Evolutionary conservation across 2,329 filamentous ascomycete genomes (phyloP).

Genomic region (Neonectria sp.): DNA sequence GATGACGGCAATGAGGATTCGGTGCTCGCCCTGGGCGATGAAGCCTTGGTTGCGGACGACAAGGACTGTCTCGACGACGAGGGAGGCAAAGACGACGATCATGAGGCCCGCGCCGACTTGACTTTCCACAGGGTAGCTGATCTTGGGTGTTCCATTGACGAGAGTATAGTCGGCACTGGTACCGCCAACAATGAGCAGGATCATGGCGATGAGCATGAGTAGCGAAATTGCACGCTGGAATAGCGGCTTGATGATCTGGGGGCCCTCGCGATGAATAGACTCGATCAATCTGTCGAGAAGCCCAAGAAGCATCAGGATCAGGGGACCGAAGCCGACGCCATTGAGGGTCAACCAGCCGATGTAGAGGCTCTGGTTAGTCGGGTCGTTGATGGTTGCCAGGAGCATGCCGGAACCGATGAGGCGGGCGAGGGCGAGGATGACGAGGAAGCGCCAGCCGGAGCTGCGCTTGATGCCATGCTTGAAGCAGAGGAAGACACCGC

Average conservation of each 20-base stretch:
- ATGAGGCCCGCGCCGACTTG: conserved; percentile 49
- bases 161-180: conserved; percentile 45
- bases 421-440: conserved; percentile 71
- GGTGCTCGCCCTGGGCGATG: conserved; percentile 66
- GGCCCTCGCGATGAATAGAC: conserved; percentile 60
- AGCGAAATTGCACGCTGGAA: conserved; percentile 56
- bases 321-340: conserved; percentile 57
- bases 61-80: conserved; percentile 58
- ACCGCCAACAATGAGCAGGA: conserved; percentile 53
- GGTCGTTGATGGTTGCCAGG: conserved; percentile 62
- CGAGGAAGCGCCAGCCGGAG: conserved; percentile 72
- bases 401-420: conserved; percentile 68
- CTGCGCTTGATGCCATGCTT: conserved; percentile 68
- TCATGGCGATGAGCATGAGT: conserved; percentile 59
- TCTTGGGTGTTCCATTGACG: conserved; percentile 38
- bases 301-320: conserved; percentile 61
- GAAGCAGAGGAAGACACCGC: conserved; percentile 60
- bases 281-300: conserved; percentile 58
- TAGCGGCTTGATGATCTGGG: conserved; percentile 47
- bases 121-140: conserved; percentile 48
- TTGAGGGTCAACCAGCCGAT: conserved; percentile 52
- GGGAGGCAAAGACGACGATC: conserved; percentile 57
- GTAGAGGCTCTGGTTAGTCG: conserved; percentile 58
- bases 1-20: conserved; percentile 63
- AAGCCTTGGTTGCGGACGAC: conserved; percentile 56